Conservation (phyloP, 768 basidiomycete species). For the Trametes coccinea region DNA sequence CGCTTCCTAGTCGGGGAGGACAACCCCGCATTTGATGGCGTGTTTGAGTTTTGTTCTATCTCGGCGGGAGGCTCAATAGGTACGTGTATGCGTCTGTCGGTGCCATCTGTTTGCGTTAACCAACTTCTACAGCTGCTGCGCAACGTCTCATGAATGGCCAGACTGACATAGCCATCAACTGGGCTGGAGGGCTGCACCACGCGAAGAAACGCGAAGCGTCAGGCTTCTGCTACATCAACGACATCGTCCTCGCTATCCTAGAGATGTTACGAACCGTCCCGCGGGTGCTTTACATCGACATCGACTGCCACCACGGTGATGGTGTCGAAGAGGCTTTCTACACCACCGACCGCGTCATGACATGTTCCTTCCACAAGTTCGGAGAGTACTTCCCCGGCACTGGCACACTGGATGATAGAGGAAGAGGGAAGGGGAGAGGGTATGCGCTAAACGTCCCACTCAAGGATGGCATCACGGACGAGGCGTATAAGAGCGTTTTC, state of each 20-base stretch:
- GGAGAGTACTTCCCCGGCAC: slow-evolving; percentile 95
- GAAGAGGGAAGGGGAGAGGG: slow-evolving; percentile 78
- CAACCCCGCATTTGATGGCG: slow-evolving; percentile 93
- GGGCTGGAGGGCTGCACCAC: slow-evolving; percentile 98
- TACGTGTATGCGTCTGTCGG: slow-evolving; percentile 36
- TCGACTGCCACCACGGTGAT: slow-evolving; percentile 98
- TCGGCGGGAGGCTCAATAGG: slow-evolving; percentile 95
- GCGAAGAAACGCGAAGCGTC: slow-evolving; percentile 98
- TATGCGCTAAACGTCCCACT: slow-evolving; percentile 94
- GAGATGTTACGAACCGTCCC: slow-evolving; percentile 83
- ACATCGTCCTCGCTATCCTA: slow-evolving; percentile 92
- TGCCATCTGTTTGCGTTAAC: no score
- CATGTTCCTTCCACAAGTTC: slow-evolving; percentile 95
- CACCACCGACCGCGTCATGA: slow-evolving; percentile 96
- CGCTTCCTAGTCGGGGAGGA: slow-evolving; percentile 85
- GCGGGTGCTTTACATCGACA: slow-evolving; percentile 95
- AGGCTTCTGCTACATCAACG: slow-evolving; percentile 99
- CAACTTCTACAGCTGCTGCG: slow-evolving; percentile 60
- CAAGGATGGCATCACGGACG: slow-evolving; percentile 92
- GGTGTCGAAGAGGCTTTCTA: slow-evolving; percentile 99
- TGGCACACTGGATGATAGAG: slow-evolving; percentile 82
- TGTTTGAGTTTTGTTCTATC: slow-evolving; percentile 97
- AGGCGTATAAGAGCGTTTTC: slow-evolving; percentile 84
- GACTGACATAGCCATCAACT: slow-evolving; percentile 86
- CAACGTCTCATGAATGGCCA: slow-evolving; percentile 76